Evolutionary conservation across 768 basidiomycete genomes (phyloP).

Genomic region (Amyloporia xantha): DNA sequence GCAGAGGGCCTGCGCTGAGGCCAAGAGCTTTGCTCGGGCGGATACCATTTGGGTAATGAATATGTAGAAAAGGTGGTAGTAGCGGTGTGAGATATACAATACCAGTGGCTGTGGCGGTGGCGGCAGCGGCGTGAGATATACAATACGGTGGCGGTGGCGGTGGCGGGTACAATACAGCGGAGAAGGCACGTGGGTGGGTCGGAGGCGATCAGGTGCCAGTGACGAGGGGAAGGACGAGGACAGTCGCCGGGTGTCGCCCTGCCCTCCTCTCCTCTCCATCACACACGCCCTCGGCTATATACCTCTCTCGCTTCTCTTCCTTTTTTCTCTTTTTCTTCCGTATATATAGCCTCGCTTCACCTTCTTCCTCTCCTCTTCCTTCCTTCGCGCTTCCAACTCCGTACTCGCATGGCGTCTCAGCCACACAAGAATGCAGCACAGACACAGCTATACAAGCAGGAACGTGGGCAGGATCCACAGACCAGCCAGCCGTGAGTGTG

Average conservation of each 20-base stretch:
- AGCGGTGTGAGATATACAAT: not conserved
- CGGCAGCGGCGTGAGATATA: not conserved
- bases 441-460: too few species aligned
- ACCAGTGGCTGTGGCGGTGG: not conserved
- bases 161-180: not conserved
- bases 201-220: not conserved
- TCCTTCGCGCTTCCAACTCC: not conserved
- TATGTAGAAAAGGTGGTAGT: not conserved
- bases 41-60: not conserved
- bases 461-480: too few species aligned
- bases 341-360: not conserved
- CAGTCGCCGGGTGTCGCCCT: not conserved
- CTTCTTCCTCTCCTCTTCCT: not conserved
- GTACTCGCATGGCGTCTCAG: not conserved
- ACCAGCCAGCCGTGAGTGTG: too few species aligned
- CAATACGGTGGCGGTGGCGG: not conserved
- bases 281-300: not conserved
- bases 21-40: conserved; percentile 31
- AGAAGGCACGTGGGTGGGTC: not conserved
- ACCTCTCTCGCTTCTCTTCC: not conserved
- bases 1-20: conserved; percentile 44
- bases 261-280: not conserved
- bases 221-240: not conserved
- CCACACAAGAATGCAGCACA: too few species aligned
- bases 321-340: not conserved